Base-by-base conservation (phyloP, 768 basidiomycete species). In the Mycena vitilis region DNA sequence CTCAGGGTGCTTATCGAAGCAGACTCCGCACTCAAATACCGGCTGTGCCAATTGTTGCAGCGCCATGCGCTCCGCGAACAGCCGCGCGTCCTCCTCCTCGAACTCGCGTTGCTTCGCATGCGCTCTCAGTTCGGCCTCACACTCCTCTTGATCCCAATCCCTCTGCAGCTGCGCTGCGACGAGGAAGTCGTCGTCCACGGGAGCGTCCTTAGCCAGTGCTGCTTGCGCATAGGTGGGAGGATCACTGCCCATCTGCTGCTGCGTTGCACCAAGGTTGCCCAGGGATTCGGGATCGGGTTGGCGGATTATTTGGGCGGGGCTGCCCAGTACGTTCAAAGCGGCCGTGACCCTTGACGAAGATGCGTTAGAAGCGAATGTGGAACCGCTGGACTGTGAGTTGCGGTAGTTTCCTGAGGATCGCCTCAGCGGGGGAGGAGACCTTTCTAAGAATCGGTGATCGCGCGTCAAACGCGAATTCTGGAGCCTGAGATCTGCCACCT, bases 1-100 rank as follows among this genome's bases (percentile, higher is more conserved):
- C 49, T 81, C 79, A 0, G 83, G 79, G 49, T 80, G 74, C 2
- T 81, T 74, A 15, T 92, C 90, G 66, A 86, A 74, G 74, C 91
- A 92, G 45, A 91, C 80, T 10, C 80, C 78, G 71, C 91, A 92
- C 45, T 81, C 75, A 64, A 89, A 90, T 9, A 75, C 61, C 20
- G 37, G 37, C 47, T 83, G 85, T 5, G 72, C 55, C 13, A 63
- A 36, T 34, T 48, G 60, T 30, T 72, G 61, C 8, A 88, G 80
- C 6, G 75, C 74, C 15, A 63, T 65, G 1, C 75, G 71, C 68
- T 88, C 82, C 8, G 55, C 70, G n/a, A 76, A 74, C 44, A 88
- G 78, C 2, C 63, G 74, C 16, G 49, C 49, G 61, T 86, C 77
- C 75, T 88, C 87, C 4, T 74, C 75, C 42, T 86, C 83, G 37